Conservation (phyloP, 2,329 filamentous ascomycete genomes). For the Xylaria hypoxylon region DNA sequence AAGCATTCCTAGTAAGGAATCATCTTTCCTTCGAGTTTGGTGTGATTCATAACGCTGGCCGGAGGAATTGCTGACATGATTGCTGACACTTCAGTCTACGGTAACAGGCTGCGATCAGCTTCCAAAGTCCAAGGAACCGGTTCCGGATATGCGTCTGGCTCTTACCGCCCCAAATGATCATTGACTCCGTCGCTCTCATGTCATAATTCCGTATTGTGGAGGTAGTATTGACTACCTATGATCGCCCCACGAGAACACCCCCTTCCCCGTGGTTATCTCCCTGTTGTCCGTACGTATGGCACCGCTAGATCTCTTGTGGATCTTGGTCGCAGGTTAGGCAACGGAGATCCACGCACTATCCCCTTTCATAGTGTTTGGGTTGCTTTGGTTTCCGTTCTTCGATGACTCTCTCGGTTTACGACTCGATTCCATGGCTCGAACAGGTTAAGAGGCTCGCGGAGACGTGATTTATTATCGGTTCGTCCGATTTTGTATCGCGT, state of each 20-base stretch:
- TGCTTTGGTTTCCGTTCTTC: slow-evolving; percentile 55
- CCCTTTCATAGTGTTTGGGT: slow-evolving; percentile 53
- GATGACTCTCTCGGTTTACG: slow-evolving; percentile 53
- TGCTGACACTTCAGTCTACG: slow-evolving; percentile 85
- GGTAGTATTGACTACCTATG: slow-evolving; percentile 40
- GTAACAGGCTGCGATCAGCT: slow-evolving; percentile 87
- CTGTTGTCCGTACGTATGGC: slow-evolving; percentile 42
- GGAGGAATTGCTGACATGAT: slow-evolving; percentile 79
- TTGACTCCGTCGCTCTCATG: slow-evolving; percentile 41
- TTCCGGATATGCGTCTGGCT: slow-evolving; percentile 57
- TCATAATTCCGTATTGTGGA: slow-evolving; percentile 44
- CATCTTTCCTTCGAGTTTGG: slow-evolving; percentile 85
- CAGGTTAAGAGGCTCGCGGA: slow-evolving; percentile 41
- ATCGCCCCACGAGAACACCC: slow-evolving; percentile 42
- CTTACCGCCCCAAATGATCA: slow-evolving; percentile 59
- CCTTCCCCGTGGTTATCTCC: slow-evolving; percentile 43
- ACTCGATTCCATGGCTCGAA: slow-evolving; percentile 54
- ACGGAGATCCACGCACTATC: slow-evolving; percentile 43
- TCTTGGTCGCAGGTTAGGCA: slow-evolving; percentile 41
- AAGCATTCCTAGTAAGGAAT: slow-evolving; percentile 89
- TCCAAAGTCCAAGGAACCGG: slow-evolving; percentile 70
- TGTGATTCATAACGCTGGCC: slow-evolving; percentile 81
- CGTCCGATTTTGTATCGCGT: slow-evolving; percentile 35
- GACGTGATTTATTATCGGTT: slow-evolving; percentile 41
- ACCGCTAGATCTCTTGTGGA: slow-evolving; percentile 40